Base-by-base conservation (phyloP, 2,329 filamentous ascomycete genomes). In the Pseudogymnoascus sp. region DNA sequence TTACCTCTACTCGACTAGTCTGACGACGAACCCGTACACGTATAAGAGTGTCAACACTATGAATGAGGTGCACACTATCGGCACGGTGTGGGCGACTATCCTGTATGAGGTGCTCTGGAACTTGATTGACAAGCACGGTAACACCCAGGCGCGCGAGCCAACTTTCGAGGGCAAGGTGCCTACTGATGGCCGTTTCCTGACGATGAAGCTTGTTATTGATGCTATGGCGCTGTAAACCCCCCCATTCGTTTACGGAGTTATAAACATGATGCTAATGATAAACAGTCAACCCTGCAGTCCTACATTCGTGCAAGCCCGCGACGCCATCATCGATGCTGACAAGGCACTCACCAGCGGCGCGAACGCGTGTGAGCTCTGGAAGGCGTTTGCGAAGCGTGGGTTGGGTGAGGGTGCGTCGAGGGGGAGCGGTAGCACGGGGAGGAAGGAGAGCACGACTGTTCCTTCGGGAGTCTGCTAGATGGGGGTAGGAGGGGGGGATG, bases 51-150 rank as follows among this genome's bases (percentile, higher is more conserved):
- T 76, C 56, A 77, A 84, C 69, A 61, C 66, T 0, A 66, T 76
- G 64, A 72, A 60, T 3, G 68, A 68, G 1, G 78, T 81, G 1
- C 82, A 85, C 70, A 69, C 73, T 14, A 77, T 83, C 38, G 82
- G 82, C 35, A 80, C 78, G 35, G 74, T 81, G 63, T 84, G 82
- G 81, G 79, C 78, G 2, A 78, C 76, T 0, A 78, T 79, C 43
- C 74, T 85, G 4, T 84, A 84, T 71, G 82, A 85, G 68, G 75
- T 84, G 11, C 70, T 84, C 63, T 85, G 83, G 82, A 83, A 82
- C 72, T 68, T 85, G 35, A 81, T 84, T 63, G 82, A 82, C 61
- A 81, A 81, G 73, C 72, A 83, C 65, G 82, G 82, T 62, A 81
- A 81, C 72, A 82, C 78, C 43, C 74, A 78, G 53, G 73, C 65